Evolutionary conservation across 2,329 filamentous ascomycete species (phyloP), one percentile per base, ranked within the genome.

Genomic region (Aspergillus sp.): DNA sequence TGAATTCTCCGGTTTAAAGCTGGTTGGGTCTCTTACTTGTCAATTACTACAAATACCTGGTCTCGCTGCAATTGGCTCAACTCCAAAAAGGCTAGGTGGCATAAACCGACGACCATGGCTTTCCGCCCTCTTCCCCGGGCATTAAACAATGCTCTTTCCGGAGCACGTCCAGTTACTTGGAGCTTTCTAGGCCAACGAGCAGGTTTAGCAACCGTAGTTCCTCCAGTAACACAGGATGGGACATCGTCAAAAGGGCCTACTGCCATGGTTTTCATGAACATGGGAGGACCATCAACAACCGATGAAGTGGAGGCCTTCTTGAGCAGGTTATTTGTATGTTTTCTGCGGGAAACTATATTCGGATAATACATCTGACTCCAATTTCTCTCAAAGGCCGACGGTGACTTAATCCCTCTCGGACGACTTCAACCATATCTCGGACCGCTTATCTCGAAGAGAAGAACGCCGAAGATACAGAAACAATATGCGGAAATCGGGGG

Each of bases 191-290:
- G 51, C 41, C 64, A 60, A 19, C 59, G 61, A 52, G 56, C 61
- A 42, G 60, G 62, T 4, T 70, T 74, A 57, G 85, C 84, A 25
- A 85, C 82, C 12, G 74, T 78, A 15, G 82, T 81, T 4, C 86
- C 87, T 9, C 87, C 88, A 6, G 88, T 93, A 19, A 90, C 87
- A 0, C 88, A 94, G 67, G 79, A 89, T 77, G 76, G 80, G 5
- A 80, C 80, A 1, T 81, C 78, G 43, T 77, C 79, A 2, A 80
- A 88, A 63, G 91, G 91, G 0, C 90, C 90, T 6, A 98, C 93
- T 4, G 93, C 93, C 39, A 97, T 98, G 83, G 93, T 98, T 12
- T 96, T 98, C 64, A 82, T 98, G 73, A 98, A 98, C 72, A 98
- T 98, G 93, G 93, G 93, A 51, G 93, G 93, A 0, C 93, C 93